These are phyloP conservation scores for Kazachstania kunashirensis DNA, from an alignment of 805 yeast species.

Conservation along the genomic window DNA sequence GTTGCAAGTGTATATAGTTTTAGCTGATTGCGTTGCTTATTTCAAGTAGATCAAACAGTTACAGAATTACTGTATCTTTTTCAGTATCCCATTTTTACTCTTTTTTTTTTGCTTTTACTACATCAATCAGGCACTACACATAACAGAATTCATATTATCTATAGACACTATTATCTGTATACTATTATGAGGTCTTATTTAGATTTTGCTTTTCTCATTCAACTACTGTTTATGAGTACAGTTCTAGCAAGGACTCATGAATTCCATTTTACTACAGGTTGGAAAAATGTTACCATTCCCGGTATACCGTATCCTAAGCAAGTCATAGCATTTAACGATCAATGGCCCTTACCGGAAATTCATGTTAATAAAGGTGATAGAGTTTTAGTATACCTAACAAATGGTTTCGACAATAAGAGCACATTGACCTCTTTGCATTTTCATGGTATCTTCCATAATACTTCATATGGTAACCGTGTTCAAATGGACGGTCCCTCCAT, in stretches of 20 bases:
- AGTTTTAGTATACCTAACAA: slow-evolving; percentile 48
- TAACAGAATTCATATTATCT: no score
- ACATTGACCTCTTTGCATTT: slow-evolving; percentile 57
- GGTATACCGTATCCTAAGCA: slow-evolving; percentile 49
- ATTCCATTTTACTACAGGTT: slow-evolving; percentile 47
- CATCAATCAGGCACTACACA: no score
- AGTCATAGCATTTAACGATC: slow-evolving; percentile 57
- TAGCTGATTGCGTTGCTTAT: no score
- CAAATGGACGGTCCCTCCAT: slow-evolving; percentile 75
- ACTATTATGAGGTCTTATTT: no score
- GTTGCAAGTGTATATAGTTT: no score
- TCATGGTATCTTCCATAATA: slow-evolving; percentile 68
- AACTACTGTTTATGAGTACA: no score
- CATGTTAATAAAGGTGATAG: slow-evolving; percentile 58
- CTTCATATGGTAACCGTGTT: slow-evolving; percentile 32
- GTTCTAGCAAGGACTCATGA: slow-evolving; percentile 38
- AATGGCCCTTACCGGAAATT: slow-evolving; percentile 68
- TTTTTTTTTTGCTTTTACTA: no score
- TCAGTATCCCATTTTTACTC: no score
- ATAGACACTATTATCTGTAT: no score
- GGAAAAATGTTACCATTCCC: slow-evolving; percentile 51
- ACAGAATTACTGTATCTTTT: no score
- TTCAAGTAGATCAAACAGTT: no score
- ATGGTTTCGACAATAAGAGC: slow-evolving; percentile 43
- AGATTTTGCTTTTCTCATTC: no score